Conservation (phyloP, 805 yeast genomes). For the Cyberlindnera xylosilytica region DNA sequence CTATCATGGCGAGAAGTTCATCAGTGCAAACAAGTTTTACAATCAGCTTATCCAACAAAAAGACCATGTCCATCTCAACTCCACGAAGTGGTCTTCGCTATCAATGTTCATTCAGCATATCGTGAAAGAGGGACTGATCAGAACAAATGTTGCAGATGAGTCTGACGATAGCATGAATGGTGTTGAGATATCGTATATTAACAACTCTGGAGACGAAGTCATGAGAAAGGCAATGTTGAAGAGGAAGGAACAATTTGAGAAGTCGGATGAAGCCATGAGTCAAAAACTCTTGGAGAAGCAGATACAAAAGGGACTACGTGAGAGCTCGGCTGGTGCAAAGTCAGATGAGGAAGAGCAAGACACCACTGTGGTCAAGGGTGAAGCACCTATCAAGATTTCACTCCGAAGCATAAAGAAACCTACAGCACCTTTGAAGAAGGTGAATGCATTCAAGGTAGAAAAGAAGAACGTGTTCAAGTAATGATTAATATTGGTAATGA, state of each 20-base stretch:
- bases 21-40: slow-evolving; percentile 82
- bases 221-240: slow-evolving; percentile 36
- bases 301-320: slow-evolving; percentile 51
- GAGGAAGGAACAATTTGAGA: slow-evolving; percentile 34
- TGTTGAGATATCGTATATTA: slow-evolving; percentile 49
- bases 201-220: slow-evolving; percentile 48
- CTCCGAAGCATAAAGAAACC: slow-evolving; percentile 16
- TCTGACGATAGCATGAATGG: slow-evolving; percentile 35
- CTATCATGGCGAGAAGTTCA: slow-evolving; percentile 76
- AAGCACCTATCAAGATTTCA: slow-evolving; percentile 15
- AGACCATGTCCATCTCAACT: slow-evolving; percentile 86
- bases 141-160: slow-evolving; percentile 39
- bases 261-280: slow-evolving; percentile 45
- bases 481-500: background rate
- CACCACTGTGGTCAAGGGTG: slow-evolving; percentile 20
- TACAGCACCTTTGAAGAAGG: slow-evolving; percentile 11
- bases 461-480: slow-evolving; percentile 19
- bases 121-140: slow-evolving; percentile 52
- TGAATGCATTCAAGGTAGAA: slow-evolving; percentile 20
- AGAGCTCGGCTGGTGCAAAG: too few species aligned
- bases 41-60: slow-evolving; percentile 83
- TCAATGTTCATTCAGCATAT: slow-evolving; percentile 64
- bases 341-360: slow-evolving; percentile 34
- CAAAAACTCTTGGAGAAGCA: slow-evolving; percentile 47
- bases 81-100: slow-evolving; percentile 76